phyloP scores from a whole-genome alignment of 2,329 filamentous ascomycete species.

The Shiraia bambusicola region DNA sequence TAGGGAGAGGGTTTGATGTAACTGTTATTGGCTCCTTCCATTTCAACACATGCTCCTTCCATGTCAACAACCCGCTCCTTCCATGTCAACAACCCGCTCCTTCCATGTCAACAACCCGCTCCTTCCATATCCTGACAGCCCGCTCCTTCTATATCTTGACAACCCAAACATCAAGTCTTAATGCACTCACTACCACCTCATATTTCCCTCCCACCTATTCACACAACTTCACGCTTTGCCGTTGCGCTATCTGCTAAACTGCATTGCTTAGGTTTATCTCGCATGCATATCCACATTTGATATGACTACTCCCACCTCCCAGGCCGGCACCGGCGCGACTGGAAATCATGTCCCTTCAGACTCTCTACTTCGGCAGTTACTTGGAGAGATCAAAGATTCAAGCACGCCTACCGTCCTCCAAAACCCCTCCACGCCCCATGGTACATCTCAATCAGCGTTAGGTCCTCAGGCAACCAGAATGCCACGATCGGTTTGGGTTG shows the following conservation, averaged over 20 bases:
- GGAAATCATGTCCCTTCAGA: slow-evolving; percentile 13
- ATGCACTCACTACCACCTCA: not conserved
- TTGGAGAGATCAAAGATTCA: slow-evolving; percentile 28
- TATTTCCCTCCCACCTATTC: slow-evolving; percentile 2
- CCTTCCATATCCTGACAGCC: too few relatives aligned
- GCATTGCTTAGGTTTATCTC: slow-evolving; percentile 22
- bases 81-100: too few relatives aligned
- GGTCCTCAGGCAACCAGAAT: not conserved
- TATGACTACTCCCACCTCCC: slow-evolving; percentile 30
- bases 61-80: too few relatives aligned
- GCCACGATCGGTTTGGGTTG: slow-evolving; percentile 20
- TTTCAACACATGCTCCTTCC: too few relatives aligned
- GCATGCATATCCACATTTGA: slow-evolving; percentile 19
- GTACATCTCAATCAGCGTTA: not conserved
- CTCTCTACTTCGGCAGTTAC: slow-evolving; percentile 27
- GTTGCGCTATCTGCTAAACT: slow-evolving; percentile 16
- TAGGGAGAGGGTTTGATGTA: too few relatives aligned
- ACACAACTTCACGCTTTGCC: slow-evolving; percentile 10
- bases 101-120: too few relatives aligned
- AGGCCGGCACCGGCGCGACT: slow-evolving; percentile 5
- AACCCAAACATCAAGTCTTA: not conserved
- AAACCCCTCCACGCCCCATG: not conserved
- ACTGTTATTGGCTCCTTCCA: too few relatives aligned
- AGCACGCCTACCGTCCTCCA: not conserved
- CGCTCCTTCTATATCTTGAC: too few relatives aligned